Conservation (phyloP, 257 asterid genomes). For the Handroanthus guayacan region DNA sequence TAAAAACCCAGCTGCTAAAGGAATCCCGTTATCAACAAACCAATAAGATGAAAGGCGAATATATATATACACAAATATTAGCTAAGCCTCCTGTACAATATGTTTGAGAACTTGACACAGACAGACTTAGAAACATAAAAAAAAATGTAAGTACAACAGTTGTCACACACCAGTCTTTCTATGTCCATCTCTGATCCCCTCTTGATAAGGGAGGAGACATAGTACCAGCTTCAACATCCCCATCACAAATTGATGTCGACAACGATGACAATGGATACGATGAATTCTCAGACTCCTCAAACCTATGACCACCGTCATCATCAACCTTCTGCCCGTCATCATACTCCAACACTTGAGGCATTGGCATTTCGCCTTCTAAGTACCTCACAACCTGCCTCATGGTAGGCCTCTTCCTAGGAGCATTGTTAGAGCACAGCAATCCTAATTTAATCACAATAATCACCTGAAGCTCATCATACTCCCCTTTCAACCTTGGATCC, state of each 20-base stretch:
- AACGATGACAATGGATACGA: conserved; percentile 53
- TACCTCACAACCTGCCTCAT: conserved; percentile 66
- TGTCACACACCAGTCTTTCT: too few relatives aligned
- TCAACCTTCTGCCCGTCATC: conserved; percentile 37
- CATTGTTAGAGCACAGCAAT: conserved; percentile 66
- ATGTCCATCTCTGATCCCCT: neutral
- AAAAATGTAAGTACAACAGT: neutral
- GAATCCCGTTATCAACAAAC: neutral
- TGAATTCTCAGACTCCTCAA: conserved; percentile 48
- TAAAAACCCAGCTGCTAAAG: neutral
- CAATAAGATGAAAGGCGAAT: conserved; percentile 13
- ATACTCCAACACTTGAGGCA: conserved; percentile 49
- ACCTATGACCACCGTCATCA: neutral
- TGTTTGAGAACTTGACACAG: neutral
- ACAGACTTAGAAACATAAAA: neutral
- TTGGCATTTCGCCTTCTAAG: conserved; percentile 59
- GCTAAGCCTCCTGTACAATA: neutral
- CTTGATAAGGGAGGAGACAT: conserved; percentile 37
- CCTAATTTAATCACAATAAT: conserved; percentile 66
- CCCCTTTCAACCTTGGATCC: conserved; percentile 58
- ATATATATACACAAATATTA: conserved; percentile 13
- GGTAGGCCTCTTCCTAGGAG: conserved; percentile 60
- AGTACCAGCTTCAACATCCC: conserved; percentile 55
- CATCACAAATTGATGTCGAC: conserved; percentile 47
- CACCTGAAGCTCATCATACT: conserved; percentile 55